These are phyloP conservation scores for Earliella scabrosa DNA, from an alignment of 1,284 basidiomycete species.

Conservation along the genomic window DNA sequence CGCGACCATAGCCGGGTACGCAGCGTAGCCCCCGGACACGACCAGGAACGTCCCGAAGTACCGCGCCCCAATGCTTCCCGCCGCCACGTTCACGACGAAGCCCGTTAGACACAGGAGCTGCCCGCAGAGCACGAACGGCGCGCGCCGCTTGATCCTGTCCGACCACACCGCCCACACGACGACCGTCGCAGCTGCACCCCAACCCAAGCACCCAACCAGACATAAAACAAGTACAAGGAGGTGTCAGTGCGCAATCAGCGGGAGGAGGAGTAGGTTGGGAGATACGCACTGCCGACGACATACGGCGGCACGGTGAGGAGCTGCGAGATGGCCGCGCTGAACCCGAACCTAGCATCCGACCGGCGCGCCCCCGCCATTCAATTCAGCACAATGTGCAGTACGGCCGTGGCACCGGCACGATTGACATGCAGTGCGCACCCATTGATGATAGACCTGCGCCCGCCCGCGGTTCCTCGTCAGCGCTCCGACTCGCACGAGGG, in stretches of 20 bases:
- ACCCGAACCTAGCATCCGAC: conserved; percentile 51
- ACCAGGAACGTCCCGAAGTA: conserved; percentile 72
- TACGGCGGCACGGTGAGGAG: conserved; percentile 76
- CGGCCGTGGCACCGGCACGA: neutral
- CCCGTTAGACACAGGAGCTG: conserved; percentile 59
- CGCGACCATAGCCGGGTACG: conserved; percentile 64
- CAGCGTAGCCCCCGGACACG: conserved; percentile 61
- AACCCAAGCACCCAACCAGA: no score
- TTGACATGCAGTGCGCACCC: conserved; percentile 37
- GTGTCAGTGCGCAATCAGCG: neutral
- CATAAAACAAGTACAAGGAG: no score
- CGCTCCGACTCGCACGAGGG: neutral
- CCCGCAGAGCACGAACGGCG: conserved; percentile 61
- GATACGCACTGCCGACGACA: conserved; percentile 55
- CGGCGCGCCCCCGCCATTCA: neutral
- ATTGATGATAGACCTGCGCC: conserved; percentile 61
- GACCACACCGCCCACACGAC: conserved; percentile 58
- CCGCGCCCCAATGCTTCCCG: conserved; percentile 50
- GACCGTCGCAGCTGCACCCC: conserved; percentile 57
- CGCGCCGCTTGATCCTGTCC: conserved; percentile 59
- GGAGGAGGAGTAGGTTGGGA: neutral
- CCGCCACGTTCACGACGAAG: conserved; percentile 66
- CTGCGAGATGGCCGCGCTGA: conserved; percentile 57
- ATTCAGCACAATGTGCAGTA: neutral
- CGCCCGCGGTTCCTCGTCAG: neutral